phyloP scores from a whole-genome alignment of 73 alveolate species.

The Paramecium sonneborni region DNA sequence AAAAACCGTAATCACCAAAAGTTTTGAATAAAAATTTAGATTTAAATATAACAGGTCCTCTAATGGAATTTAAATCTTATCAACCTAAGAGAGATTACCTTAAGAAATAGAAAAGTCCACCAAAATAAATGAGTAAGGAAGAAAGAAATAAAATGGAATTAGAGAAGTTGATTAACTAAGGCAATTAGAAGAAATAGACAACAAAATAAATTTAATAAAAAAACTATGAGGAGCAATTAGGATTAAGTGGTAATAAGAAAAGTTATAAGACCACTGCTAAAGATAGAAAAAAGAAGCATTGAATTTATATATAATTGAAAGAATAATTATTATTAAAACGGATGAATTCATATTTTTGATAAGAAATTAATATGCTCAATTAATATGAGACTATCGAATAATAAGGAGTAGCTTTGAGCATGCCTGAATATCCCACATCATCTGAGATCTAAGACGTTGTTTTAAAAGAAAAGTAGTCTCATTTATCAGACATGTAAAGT shows the following conservation, averaged over 20 bases:
- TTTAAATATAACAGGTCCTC: no score
- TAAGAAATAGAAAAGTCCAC: not conserved
- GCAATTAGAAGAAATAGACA: not conserved
- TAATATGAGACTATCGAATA: not conserved
- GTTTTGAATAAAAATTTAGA: not conserved
- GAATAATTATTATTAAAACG: not conserved
- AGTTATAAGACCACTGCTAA: not conserved
- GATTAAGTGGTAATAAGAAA: not conserved
- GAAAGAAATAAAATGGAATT: not conserved
- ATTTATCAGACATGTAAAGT: not conserved
- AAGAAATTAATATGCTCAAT: slow-evolving; percentile 2
- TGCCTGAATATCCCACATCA: not conserved
- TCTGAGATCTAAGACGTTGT: not conserved
- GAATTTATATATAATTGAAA: not conserved
- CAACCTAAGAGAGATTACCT: not conserved
- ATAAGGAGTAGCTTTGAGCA: not conserved
- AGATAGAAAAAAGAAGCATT: not conserved
- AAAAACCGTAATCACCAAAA: not conserved
- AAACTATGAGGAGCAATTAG: not conserved
- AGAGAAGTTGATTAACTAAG: not conserved
- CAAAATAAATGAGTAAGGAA: not conserved
- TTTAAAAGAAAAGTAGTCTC: not conserved
- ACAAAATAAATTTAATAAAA: not conserved
- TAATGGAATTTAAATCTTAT: not conserved
- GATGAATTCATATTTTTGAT: not conserved